A percentile compares a stretch with the other conserved stretches of the same genome.
These are phyloP conservation scores for Mucor circinelloides DNA, from an alignment of 371 early-diverging fungal species.

Conservation along the genomic window DNA sequence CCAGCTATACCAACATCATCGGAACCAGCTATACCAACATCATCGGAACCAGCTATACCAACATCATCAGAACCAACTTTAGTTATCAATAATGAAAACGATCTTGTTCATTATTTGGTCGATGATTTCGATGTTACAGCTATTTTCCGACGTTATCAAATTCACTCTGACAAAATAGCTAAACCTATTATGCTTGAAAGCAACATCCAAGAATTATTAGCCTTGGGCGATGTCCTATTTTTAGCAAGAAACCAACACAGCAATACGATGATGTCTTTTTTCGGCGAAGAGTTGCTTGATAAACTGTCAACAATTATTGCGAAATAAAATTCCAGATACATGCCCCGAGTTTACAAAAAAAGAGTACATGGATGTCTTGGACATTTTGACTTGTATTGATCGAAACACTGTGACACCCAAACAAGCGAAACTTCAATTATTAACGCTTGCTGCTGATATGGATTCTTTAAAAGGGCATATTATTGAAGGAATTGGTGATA, in stretches of 20 bases:
- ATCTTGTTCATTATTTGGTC: not conserved
- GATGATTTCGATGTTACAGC: conserved; percentile 10
- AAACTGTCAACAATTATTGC: conserved; percentile 11
- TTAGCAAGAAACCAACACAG: conserved; percentile 17
- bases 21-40: not conserved
- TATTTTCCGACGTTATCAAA: conserved; percentile 17
- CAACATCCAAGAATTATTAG: conserved; percentile 20
- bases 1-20: too few relatives aligned
- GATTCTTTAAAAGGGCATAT: conserved; percentile 14
- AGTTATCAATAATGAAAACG: not conserved
- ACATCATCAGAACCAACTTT: too few relatives aligned
- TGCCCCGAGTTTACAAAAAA: conserved; percentile 16
- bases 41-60: not conserved
- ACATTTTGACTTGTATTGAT: conserved; percentile 9
- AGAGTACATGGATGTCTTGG: conserved; percentile 12
- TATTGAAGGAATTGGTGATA: conserved; percentile 23
- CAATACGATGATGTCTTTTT: conserved; percentile 14
- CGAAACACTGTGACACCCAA: conserved; percentile 9
- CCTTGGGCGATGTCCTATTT: conserved; percentile 17
- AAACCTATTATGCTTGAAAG: conserved; percentile 12
- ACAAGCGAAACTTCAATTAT: conserved; percentile 14
- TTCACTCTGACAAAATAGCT: conserved; percentile 9
- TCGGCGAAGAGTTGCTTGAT: conserved; percentile 12
- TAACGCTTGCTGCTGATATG: conserved; percentile 16
- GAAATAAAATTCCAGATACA: conserved; percentile 9